Conservation (phyloP, 345 rosid genomes). For the Syzygium oleosum region DNA sequence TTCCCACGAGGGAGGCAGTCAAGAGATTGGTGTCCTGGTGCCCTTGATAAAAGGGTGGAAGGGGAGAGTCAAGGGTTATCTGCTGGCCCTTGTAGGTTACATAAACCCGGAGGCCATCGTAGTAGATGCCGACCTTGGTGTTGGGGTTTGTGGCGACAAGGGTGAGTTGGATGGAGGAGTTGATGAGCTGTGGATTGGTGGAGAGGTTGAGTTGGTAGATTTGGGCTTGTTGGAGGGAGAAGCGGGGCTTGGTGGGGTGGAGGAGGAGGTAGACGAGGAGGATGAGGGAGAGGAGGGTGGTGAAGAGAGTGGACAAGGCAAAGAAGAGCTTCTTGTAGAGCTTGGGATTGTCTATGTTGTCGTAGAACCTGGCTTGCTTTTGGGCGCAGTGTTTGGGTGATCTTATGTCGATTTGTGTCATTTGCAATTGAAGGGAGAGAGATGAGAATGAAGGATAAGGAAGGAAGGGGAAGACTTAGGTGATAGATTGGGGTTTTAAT, state of each 20-base stretch:
- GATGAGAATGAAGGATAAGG: not conserved
- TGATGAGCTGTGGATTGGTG: constrained; percentile 51
- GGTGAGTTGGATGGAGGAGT: constrained; percentile 80
- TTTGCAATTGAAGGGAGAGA: constrained; percentile 15
- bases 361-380: constrained; percentile 19
- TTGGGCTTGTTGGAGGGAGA: constrained; percentile 58
- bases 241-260: constrained; percentile 64
- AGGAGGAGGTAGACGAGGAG: constrained; percentile 66
- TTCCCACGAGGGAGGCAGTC: constrained; percentile 60
- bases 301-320: constrained; percentile 40
- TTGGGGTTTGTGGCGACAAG: constrained; percentile 65
- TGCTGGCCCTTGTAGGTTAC: constrained; percentile 75
- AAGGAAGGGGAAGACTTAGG: not conserved
- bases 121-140: constrained; percentile 71
- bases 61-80: constrained; percentile 45
- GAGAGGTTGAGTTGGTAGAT: constrained; percentile 72
- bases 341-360: constrained; percentile 9
- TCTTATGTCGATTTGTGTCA: constrained; percentile 47
- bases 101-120: constrained; percentile 59
- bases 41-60: constrained; percentile 82
- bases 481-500: not conserved
- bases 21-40: constrained; percentile 57
- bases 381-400: constrained; percentile 85
- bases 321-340: constrained; percentile 50
- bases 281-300: constrained; percentile 44